Evolutionary conservation across 352 stramenopile species (phyloP), one percentile per base, ranked within the genome.

Genomic region (Globisporangium abappressorium): DNA sequence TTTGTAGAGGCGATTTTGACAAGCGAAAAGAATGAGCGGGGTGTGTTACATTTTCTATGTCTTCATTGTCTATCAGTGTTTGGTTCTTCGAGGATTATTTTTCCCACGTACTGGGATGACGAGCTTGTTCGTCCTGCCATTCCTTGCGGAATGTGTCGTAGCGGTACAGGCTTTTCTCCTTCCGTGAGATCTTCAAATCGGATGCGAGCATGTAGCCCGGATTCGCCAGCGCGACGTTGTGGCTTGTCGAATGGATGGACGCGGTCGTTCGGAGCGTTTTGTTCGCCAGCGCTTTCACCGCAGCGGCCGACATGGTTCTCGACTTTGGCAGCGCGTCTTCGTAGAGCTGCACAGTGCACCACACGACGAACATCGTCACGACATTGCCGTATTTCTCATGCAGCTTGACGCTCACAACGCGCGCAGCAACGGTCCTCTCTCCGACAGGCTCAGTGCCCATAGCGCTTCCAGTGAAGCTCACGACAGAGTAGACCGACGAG

Each of bases 321-420:
- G 47, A 12, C 51, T 68, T 71, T 14, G 57, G 49, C 51, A 72
- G 28, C 14, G 34, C 65, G 12, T 82, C 74, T 38, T 90, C 86
- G 65, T 94, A 92, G 22, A 93, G 70, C 70, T 94, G 83, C 30
- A 91, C 76, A 3, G 86, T 95, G 67, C 82, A 85, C 84, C 84
- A 93, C 26, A 92, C 68, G 7, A 95, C 85, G 4, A 84, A 75
- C 62, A 95, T 85, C 33, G 69, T 80, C 53, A 93, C 61, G 5
- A 94, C 67, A 18, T 75, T 81, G 24, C 80, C 76, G 55, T 87
- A 67, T 26, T 82, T 83, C 54, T 81, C 74, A 36, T 90, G 78
- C 12, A 43, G 36, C 64, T 73, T 78, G n/a, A 84, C 62, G n/a
- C 64, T 70, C 9, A 80, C 68, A 2, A 94, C 82, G 1, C 87